Percentiles rank a stretch among this genome's conserved stretches.
These are phyloP conservation scores for Backusella macrospora DNA, from an alignment of 192 early-diverging fungal species.

Conservation along the genomic window DNA sequence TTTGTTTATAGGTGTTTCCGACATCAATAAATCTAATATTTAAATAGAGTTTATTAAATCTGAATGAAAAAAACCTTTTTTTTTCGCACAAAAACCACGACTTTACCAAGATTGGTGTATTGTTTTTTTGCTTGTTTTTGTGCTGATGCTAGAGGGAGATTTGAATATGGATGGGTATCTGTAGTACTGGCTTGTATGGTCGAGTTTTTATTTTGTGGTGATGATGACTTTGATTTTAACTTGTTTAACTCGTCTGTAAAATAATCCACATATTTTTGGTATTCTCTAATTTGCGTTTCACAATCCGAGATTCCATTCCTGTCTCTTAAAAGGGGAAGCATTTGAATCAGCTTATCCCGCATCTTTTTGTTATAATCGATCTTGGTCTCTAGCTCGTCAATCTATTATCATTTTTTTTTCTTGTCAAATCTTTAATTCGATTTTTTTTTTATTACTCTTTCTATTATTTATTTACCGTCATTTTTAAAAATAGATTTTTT, in stretches of 20 bases:
- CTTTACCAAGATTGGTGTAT: slow-evolving; percentile 32
- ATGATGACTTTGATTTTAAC: slow-evolving; percentile 40
- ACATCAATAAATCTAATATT: slow-evolving; percentile 61
- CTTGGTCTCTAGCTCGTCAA: slow-evolving; percentile 42
- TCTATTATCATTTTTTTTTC: slow-evolving; percentile 25
- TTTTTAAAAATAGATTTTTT: neutral
- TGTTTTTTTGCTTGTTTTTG: slow-evolving; percentile 25
- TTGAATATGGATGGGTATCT: slow-evolving; percentile 14
- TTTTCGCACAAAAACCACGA: neutral
- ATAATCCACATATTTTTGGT: slow-evolving; percentile 69
- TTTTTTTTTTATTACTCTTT: neutral
- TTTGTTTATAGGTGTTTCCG: slow-evolving; percentile 64
- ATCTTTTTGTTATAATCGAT: slow-evolving; percentile 43
- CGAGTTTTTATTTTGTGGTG: neutral
- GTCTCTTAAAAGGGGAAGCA: slow-evolving; percentile 62
- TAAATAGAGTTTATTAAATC: neutral
- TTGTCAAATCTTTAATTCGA: neutral
- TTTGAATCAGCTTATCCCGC: slow-evolving; percentile 50
- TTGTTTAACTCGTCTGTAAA: slow-evolving; percentile 68
- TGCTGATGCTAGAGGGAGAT: neutral
- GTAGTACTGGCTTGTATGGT: slow-evolving; percentile 13
- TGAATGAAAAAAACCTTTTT: neutral
- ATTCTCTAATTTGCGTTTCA: slow-evolving; percentile 67
- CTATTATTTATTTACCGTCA: neutral
- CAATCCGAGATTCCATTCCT: slow-evolving; percentile 71